phyloP scores from a whole-genome alignment of 2,329 filamentous ascomycete genomes.

The Hirsutella rhossiliensis region DNA sequence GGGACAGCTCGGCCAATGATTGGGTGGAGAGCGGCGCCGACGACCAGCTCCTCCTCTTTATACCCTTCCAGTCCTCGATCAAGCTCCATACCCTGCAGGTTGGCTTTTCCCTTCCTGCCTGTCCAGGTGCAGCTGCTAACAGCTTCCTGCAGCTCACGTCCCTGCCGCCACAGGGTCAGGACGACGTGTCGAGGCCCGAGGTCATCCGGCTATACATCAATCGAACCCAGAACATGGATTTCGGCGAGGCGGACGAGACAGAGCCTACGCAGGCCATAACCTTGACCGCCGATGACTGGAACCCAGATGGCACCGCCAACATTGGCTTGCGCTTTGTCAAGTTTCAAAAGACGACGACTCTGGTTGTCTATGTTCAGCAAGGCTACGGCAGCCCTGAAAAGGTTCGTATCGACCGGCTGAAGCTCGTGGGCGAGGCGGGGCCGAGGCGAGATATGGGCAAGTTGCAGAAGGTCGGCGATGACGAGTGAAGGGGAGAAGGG shows the following conservation, averaged over 20 bases:
- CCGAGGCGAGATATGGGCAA: slow-evolving; percentile 91
- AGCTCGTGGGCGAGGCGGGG: slow-evolving; percentile 77
- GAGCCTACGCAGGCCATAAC: slow-evolving; percentile 69
- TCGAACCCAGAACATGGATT: slow-evolving; percentile 79
- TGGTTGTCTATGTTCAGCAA: slow-evolving; percentile 82
- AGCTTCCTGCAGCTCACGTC: slow-evolving; percentile 62
- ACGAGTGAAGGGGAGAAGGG: slow-evolving; percentile 31
- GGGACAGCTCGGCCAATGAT: slow-evolving; percentile 47
- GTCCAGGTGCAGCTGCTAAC: slow-evolving; percentile 7
- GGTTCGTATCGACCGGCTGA: slow-evolving; percentile 68
- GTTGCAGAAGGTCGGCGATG: slow-evolving; percentile 84
- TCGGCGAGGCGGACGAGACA: slow-evolving; percentile 86
- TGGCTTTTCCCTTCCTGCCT: slow-evolving; percentile 8
- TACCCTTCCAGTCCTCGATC: slow-evolving; percentile 76
- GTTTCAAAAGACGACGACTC: slow-evolving; percentile 83
- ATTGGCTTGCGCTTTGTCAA: slow-evolving; percentile 81
- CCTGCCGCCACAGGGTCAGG: slow-evolving; percentile 54
- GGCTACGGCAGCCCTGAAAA: slow-evolving; percentile 76
- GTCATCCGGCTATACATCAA: slow-evolving; percentile 82
- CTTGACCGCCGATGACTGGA: slow-evolving; percentile 69
- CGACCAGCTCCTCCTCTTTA: slow-evolving; percentile 86
- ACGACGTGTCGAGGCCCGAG: slow-evolving; percentile 69
- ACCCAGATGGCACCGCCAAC: slow-evolving; percentile 60
- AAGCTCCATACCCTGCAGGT: slow-evolving; percentile 79
- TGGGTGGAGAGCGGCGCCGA: slow-evolving; percentile 96